phyloP scores from a whole-genome alignment of 129 eudicot species.

The Saussurea involucrata region DNA sequence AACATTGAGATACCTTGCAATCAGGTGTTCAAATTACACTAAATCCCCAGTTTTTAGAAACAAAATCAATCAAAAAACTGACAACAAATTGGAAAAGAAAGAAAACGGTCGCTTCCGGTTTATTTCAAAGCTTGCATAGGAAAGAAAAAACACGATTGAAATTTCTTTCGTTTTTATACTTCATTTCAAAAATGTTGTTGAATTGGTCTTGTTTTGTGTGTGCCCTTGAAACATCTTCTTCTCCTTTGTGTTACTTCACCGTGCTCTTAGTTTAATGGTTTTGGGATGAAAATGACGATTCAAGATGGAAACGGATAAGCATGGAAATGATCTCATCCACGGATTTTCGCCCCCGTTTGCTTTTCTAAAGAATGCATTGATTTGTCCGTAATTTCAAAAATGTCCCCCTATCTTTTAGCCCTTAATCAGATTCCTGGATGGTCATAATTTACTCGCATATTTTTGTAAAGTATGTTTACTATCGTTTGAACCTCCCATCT shows the following conservation, averaged over 20 bases:
- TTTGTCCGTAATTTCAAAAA: background rate
- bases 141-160: background rate
- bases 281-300: background rate
- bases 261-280: background rate
- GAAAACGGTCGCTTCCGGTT: background rate
- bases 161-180: background rate
- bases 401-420: background rate
- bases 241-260: too few species aligned
- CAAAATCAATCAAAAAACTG: background rate
- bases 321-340: too few species aligned
- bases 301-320: background rate
- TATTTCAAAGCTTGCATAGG: background rate
- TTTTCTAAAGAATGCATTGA: background rate
- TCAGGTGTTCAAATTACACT: too few species aligned
- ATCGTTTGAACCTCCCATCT: too few species aligned
- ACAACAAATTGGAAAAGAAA: background rate
- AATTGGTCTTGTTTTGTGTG: background rate
- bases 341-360: too few species aligned
- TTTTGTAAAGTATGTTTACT: too few species aligned
- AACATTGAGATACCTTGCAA: too few species aligned
- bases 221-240: too few species aligned
- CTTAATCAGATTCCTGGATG: background rate
- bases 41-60: too few species aligned
- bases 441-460: too few species aligned
- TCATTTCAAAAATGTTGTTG: background rate